Base-by-base conservation (phyloP, 129 eudicot genomes). In the Tagetes erecta region DNA sequence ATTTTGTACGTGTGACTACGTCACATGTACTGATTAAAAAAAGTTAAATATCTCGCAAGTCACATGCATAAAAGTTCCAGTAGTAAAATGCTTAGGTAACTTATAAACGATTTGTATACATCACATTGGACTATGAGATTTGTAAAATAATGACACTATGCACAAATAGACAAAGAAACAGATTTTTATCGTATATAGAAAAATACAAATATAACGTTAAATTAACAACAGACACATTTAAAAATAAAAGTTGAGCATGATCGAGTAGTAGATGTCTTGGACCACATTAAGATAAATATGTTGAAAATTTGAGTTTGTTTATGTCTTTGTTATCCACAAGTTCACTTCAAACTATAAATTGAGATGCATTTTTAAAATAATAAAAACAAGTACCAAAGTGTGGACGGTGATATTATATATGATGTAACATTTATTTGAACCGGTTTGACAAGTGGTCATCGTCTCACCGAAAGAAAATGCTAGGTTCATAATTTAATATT, bases 251-350 rank as follows among this genome's bases (percentile, higher is more conserved):
- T 10, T 34, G 40, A 33, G 45, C 27, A 36, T 5, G 27, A 62
- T 11, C 27, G 3, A 60, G 44, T 36, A 62, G 65, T 59, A 10
- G 45, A 9, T 8, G n/a, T 37, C 45, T 62, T 62, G 45, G 67
- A 62, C 67, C 67, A 62, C 67, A 35, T 62, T 30, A 62, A 62
- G 67, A n/a, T 20, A 9, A 35, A 12, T 8, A 36, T 5, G 67
- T 62, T 62, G 67, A 36, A 62, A 37, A 62, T 5, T 36, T 12
- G 67, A 62, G 27, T 35, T 9, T 62, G 67, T 62, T 60, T 56
- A 6, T 36, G 66, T 12, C 66, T 59, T 59, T 59, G 7, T 34
- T 59, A 10, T 59, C 66, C 8, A 62, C 67, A 36, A 36, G 45
- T 12, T 62, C 8, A 36, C 41, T 34, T 34, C 6, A 36, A 60